A percentile compares a stretch with the other conserved stretches of the same genome.
These are phyloP conservation scores for Fusarium abutilonis DNA, from an alignment of 2,329 filamentous ascomycete genomes.

Conservation along the genomic window DNA sequence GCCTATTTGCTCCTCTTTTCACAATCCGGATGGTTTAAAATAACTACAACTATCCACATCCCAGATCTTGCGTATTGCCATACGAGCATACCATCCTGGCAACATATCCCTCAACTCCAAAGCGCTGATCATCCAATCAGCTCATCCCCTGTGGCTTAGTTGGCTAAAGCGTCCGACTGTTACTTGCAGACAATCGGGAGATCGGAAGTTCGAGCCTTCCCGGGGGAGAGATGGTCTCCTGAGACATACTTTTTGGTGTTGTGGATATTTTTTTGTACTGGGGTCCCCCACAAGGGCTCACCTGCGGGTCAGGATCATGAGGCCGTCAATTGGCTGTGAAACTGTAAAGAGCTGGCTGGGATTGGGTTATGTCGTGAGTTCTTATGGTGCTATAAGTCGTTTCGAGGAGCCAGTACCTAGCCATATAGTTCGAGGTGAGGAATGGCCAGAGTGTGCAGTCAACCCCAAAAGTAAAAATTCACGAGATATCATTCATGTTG, in stretches of 20 bases:
- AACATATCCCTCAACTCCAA: conserved; percentile 1
- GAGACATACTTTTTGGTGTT: conserved; percentile 14
- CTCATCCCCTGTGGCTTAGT: conserved; percentile 42
- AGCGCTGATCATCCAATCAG: conserved; percentile 22
- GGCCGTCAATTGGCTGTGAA: too few relatives aligned
- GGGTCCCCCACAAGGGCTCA: conserved; percentile 24
- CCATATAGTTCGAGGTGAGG: background rate
- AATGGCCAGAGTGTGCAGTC: background rate
- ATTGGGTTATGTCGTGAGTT: background rate
- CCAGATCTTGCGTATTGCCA: background rate
- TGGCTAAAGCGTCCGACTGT: conserved; percentile 43
- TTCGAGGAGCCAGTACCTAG: background rate
- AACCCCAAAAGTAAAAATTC: background rate
- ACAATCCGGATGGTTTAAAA: background rate
- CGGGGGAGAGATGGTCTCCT: conserved; percentile 41
- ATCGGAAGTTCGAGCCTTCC: conserved; percentile 47
- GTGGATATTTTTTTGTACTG: conserved; percentile 19
- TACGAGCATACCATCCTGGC: background rate
- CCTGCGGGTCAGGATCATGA: background rate
- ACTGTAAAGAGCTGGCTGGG: background rate
- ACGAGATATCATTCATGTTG: background rate
- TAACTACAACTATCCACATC: background rate
- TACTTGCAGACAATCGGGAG: conserved; percentile 44
- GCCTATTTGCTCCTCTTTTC: background rate
- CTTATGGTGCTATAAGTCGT: background rate